Evolutionary conservation across 169 alveolate genomes (phyloP).

Genomic region (Eimeria sp.): DNA sequence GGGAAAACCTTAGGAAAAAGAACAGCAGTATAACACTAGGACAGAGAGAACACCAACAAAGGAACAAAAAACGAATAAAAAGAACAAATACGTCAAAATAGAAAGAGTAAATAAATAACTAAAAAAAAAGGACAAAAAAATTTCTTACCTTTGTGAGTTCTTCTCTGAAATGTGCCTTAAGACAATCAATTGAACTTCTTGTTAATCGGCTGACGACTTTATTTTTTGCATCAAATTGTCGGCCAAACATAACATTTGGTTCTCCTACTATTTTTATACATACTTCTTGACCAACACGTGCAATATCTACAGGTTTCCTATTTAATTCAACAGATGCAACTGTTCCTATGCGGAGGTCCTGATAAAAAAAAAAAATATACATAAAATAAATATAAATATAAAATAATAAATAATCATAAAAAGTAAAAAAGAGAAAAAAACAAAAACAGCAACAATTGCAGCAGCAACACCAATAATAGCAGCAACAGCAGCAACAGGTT

Average conservation of each 20-base stretch:
- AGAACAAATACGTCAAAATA: no score
- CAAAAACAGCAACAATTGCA: neutral
- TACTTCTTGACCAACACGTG: constrained; percentile 94
- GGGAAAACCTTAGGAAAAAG: no score
- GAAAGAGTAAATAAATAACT: no score
- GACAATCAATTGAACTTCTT: constrained; percentile 86
- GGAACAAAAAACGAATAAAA: no score
- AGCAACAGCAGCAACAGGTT: neutral
- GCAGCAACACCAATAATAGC: no score
- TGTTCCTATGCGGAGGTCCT: constrained; percentile 94
- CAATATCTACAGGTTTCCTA: constrained; percentile 96
- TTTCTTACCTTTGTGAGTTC: constrained; percentile 81
- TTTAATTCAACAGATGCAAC: constrained; percentile 97
- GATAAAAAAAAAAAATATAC: neutral
- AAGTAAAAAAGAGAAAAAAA: neutral
- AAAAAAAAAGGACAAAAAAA: neutral
- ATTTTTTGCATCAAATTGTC: constrained; percentile 95
- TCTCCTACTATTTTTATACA: constrained; percentile 94
- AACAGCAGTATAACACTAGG: no score
- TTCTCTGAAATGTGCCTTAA: constrained; percentile 88
- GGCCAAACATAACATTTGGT: constrained; percentile 96
- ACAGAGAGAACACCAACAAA: no score
- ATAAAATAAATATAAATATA: no score
- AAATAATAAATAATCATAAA: neutral
- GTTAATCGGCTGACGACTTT: constrained; percentile 79